Percentiles rank a stretch among this genome's conserved stretches.
These are phyloP conservation scores for Hypoxylon crocopeplum DNA, from an alignment of 495 filamentous ascomycete genomes.

Conservation along the genomic window DNA sequence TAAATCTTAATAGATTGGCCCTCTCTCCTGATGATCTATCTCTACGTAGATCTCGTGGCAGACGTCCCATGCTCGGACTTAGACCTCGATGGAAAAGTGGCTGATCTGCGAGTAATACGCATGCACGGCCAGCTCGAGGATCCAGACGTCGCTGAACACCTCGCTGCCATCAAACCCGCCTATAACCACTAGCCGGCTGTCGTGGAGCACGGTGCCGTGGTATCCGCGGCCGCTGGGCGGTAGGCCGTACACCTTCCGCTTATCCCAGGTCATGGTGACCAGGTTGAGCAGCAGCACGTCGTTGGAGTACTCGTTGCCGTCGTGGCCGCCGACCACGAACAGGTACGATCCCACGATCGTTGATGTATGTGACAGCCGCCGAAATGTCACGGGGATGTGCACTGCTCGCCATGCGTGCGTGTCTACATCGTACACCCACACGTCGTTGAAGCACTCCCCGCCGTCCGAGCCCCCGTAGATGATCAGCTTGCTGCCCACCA, in stretches of 20 bases:
- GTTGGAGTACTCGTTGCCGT: slow-evolving; percentile 70
- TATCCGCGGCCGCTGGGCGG: slow-evolving; percentile 67
- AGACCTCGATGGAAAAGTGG: slow-evolving; percentile 71
- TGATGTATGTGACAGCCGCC: slow-evolving; percentile 66
- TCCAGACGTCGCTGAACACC: slow-evolving; percentile 68
- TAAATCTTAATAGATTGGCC: too few relatives aligned
- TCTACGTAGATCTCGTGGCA: too few relatives aligned
- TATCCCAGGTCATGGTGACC: slow-evolving; percentile 73
- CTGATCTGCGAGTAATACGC: slow-evolving; percentile 73
- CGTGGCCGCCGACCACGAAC: slow-evolving; percentile 70
- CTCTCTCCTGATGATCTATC: too few relatives aligned
- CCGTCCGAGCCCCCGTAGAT: slow-evolving; percentile 71
- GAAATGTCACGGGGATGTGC: slow-evolving; percentile 59
- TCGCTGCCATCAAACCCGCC: slow-evolving; percentile 69
- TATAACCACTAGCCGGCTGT: slow-evolving; percentile 64
- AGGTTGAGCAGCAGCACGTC: slow-evolving; percentile 70
- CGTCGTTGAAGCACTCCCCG: slow-evolving; percentile 70
- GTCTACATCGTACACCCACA: slow-evolving; percentile 72
- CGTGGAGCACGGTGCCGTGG: slow-evolving; percentile 67
- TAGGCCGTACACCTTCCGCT: slow-evolving; percentile 65
- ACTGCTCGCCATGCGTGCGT: slow-evolving; percentile 60
- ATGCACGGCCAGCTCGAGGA: slow-evolving; percentile 68
- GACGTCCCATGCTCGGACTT: background rate
- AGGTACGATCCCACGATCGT: slow-evolving; percentile 71
- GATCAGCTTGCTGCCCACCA: slow-evolving; percentile 71